Base-by-base conservation (phyloP, 2,329 filamentous ascomycete species). In the Claviceps sp. region DNA sequence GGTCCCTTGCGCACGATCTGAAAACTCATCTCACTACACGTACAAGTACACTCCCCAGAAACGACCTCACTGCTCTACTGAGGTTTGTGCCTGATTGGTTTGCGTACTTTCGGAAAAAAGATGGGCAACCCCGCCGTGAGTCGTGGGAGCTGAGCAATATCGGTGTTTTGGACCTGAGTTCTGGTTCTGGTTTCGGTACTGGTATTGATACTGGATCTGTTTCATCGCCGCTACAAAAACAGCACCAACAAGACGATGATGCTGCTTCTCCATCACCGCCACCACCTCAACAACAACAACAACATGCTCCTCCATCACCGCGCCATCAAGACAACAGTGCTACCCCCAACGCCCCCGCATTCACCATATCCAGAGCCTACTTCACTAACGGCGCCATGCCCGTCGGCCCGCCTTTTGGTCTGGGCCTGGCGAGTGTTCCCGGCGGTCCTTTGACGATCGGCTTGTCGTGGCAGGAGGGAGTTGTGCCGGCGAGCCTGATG, bases 101-200 rank as follows among this genome's bases (percentile, higher is more conserved):
- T 41, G 57, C 59, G 1, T 72, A 68, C 54, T 73, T 72, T 56
- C 54, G 58, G 4, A 58, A 61, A 1, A 72, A 71, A 57, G 59
- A 77, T 16, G 75, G 75, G 1, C 61, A 65, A 50, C 57, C 63
- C 13, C 68, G 75, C 10, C 60, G 65, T 2, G 57, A 58, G 3
- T 72, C 73, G 1, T 80, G 75, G 71, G 72, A 74, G 55, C 58
- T 80, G 4, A 78, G 73, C 54, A 81, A 80, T 57, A 54, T 79
- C 5, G 77, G 78, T 1, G 64, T 65, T 14, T 58, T 74, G 8
- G 7, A 47, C 22, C 1, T 11, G 30, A 10, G 30, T 11, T 34
- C 26, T 30, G 7, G 7, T 30, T 30, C 10, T 11, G 30, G 30
- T 34, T 34, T 1, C 10, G 10, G 10, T 34, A 11, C 30, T 34